Evolutionary conservation across 2,329 filamentous ascomycete species (phyloP), one percentile per base, ranked within the genome.

Genomic region (Colletotrichum cordylinicola): DNA sequence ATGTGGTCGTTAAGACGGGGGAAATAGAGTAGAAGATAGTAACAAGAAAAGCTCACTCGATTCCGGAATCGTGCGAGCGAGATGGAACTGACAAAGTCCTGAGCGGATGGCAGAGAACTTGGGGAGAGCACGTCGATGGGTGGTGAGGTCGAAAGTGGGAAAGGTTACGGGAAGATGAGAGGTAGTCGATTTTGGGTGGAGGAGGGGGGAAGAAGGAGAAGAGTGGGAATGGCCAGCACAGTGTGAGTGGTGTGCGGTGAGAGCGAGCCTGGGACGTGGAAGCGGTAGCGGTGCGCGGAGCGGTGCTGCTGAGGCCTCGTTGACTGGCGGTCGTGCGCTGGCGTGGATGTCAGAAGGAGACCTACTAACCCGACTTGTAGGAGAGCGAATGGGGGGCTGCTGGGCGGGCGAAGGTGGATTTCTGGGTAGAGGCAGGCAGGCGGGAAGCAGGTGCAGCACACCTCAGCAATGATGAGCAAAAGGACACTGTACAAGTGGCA

Each of bases 191-290:
- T 77, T 75, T 74, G 74, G 77, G 75, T 77, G 72, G 70, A 77
- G 76, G 74, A 77, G 77, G 77, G 77, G 77, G 77, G 73, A 78
- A 77, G 74, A 76, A 76, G 77, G 74, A 73, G 77, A 76, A 72
- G 74, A 75, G 71, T 76, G 74, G 74, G 58, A 76, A 75, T 75
- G 74, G 74, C 74, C 67, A 35, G 74, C 74, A 76, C 74, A 76
- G 74, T 74, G 67, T 52, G 67, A 56, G 48, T 24, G 43, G 67
- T 27, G 70, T 75, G 74, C 70, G 74, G 70, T 73, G 74, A 74
- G 64, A 31, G 69, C 55, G 61, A 39, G 65, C 24, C 27, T 69
- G 43, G 67, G 67, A 52, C n/a, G 43, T 52, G 43, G 43, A 52
- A 52, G 43, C 43, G 43, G 52, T 43, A 39, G 43, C 66, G 55